Evolutionary conservation across 768 basidiomycete genomes (phyloP), one percentile per base, ranked within the genome.

Genomic region (Boletus rubroflammeus): DNA sequence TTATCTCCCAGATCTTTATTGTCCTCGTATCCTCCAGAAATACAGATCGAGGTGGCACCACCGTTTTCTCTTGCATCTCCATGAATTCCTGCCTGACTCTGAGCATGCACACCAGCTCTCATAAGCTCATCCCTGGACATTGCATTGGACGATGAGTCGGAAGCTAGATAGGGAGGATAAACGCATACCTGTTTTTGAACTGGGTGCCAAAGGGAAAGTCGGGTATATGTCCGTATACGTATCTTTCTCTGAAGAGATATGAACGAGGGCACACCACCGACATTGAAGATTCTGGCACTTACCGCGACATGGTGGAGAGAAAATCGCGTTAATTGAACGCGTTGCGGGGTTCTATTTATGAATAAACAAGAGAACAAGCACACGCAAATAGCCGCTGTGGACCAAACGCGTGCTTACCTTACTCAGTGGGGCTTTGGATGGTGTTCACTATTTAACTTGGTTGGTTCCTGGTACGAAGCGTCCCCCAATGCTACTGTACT

Each of bases 21-120:
- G 58, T 78, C 77, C 42, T 74, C 71, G 39, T 78, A 78, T 7
- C 75, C 74, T 14, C 60, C 68, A 35, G 77, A 74, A 17, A 78
- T 41, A 17, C 76, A 76, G 21, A 78, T 68, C 14, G 77, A 78
- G 49, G 63, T 76, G 8, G 76, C 74, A 2, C 71, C 70, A 8
- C 67, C 63, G 3, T 53, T 47, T 17, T 39, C 58, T 10, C 1
- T 26, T 3, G 64, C 10, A 26, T 69, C 65, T 0, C 77, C 76
- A 14, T 73, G 73, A 13, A 78, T 78, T 3, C 77, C 77, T n/a
- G 67, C 72, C 46, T 70, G 64, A 2, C 19, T 48, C 10, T 55
- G 69, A 6, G 58, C 67, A 51, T 78, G 77, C 1, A 76, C 67
- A 0, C 72, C 73, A 26, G 69, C 59, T 35, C 19, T 47, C 13